Percentiles rank a stretch among this genome's conserved stretches.
Evolutionary conservation across 2,329 filamentous ascomycete genomes (phyloP).

Genomic region (Grosmannia clavigera): DNA sequence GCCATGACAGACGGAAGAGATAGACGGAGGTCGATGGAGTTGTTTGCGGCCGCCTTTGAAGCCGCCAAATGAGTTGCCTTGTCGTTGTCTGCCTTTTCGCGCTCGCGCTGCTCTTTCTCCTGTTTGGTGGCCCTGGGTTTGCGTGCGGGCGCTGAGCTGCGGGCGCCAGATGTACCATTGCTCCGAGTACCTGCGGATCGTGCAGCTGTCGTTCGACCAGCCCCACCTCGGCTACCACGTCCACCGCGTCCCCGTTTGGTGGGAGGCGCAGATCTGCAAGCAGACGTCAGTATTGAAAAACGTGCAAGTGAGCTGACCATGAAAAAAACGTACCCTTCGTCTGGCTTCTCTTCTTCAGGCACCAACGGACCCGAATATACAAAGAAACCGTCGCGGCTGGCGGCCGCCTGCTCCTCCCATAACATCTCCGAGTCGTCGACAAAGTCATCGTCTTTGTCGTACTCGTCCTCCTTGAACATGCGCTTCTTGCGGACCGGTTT

Average conservation of each 20-base stretch:
- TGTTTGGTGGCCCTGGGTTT: conserved; percentile 82
- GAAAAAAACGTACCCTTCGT: conserved; percentile 32
- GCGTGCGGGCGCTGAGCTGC: conserved; percentile 60
- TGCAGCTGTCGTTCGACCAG: conserved; percentile 35
- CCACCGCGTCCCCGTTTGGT: conserved; percentile 54
- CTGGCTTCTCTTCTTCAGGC: conserved; percentile 68
- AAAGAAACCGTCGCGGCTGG: conserved; percentile 93
- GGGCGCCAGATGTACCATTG: conserved; percentile 48
- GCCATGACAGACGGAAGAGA: conserved; percentile 12
- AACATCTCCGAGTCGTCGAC: conserved; percentile 88
- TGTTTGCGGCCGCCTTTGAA: conserved; percentile 3
- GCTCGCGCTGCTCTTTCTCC: conserved; percentile 68
- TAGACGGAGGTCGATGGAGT: background rate
- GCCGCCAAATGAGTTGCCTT: conserved; percentile 14
- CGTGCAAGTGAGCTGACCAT: background rate
- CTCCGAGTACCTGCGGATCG: conserved; percentile 49
- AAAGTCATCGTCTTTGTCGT: conserved; percentile 73
- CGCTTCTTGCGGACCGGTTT: conserved; percentile 66
- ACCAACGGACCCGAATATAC: conserved; percentile 91
- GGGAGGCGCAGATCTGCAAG: conserved; percentile 54
- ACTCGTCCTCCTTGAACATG: conserved; percentile 69
- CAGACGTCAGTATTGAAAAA: conserved; percentile 20
- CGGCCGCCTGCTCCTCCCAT: conserved; percentile 91
- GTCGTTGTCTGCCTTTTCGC: conserved; percentile 58
- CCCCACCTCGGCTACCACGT: conserved; percentile 28